A percentile compares a stretch with the other conserved stretches of the same genome.
These are phyloP conservation scores for Yamadazyma olivae DNA, from an alignment of 805 yeast species.

Conservation along the genomic window DNA sequence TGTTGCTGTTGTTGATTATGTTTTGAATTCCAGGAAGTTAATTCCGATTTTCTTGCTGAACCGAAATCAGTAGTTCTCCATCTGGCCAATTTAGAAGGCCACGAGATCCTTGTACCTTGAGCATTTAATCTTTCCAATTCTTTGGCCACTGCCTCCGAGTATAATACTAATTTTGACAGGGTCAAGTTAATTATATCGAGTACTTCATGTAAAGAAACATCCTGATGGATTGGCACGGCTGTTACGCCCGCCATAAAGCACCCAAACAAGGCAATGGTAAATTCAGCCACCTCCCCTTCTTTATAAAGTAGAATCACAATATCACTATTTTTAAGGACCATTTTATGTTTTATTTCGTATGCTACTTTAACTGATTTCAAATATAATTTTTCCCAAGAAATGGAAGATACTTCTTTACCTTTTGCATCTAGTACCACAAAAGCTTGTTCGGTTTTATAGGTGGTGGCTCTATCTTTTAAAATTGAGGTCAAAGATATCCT, in stretches of 20 bases:
- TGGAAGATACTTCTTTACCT: conserved; percentile 74
- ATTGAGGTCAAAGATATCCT: conserved; percentile 53
- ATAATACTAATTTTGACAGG: conserved; percentile 71
- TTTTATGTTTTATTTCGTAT: conserved; percentile 69
- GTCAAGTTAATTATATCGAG: conserved; percentile 69
- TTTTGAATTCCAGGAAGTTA: conserved; percentile 21
- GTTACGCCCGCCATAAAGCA: conserved; percentile 92
- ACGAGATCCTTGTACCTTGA: conserved; percentile 35
- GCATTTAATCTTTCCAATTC: conserved; percentile 62
- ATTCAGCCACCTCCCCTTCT: conserved; percentile 80
- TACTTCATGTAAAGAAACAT: conserved; percentile 65
- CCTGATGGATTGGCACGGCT: conserved; percentile 88
- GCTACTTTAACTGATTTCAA: conserved; percentile 84
- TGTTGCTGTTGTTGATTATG: conserved; percentile 10
- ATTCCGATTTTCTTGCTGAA: conserved; percentile 39
- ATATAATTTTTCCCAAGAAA: conserved; percentile 89
- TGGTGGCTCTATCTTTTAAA: conserved; percentile 66
- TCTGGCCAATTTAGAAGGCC: conserved; percentile 73
- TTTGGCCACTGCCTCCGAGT: conserved; percentile 76
- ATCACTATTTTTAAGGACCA: conserved; percentile 75
- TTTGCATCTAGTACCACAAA: conserved; percentile 67
- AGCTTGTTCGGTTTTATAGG: conserved; percentile 64
- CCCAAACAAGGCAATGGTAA: conserved; percentile 81
- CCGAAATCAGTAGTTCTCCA: conserved; percentile 92
- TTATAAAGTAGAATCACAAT: conserved; percentile 82